A percentile compares a stretch with the other conserved stretches of the same genome.
These are phyloP conservation scores for Colletotrichum endophyticum DNA, from an alignment of 2,329 filamentous ascomycete genomes.

Conservation along the genomic window DNA sequence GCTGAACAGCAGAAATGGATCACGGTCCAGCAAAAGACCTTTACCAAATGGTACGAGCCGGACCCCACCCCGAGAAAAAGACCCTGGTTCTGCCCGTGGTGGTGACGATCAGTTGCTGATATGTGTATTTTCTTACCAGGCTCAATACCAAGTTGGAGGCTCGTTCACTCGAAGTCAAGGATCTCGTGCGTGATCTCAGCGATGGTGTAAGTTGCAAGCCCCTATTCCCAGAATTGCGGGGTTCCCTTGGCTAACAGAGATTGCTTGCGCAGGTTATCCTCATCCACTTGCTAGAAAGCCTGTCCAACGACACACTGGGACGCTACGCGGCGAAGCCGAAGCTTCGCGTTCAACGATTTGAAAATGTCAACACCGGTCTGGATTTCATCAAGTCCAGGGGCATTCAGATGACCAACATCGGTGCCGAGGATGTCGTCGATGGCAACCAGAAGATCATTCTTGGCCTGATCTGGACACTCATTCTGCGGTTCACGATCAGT, in stretches of 20 bases:
- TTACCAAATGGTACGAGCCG: slow-evolving; percentile 80
- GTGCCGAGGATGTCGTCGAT: slow-evolving; percentile 97
- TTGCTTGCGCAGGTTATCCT: slow-evolving; percentile 73
- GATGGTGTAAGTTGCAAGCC: slow-evolving; percentile 75
- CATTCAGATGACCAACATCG: slow-evolving; percentile 98
- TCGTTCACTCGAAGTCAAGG: slow-evolving; percentile 79
- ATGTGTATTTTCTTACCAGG: slow-evolving; percentile 52
- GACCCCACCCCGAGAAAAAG: slow-evolving; percentile 8
- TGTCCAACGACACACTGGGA: slow-evolving; percentile 92
- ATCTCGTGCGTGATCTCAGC: slow-evolving; percentile 87
- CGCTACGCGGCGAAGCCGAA: slow-evolving; percentile 97
- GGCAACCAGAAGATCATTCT: slow-evolving; percentile 98
- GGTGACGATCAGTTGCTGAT: slow-evolving; percentile 12
- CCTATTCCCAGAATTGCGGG: slow-evolving; percentile 3
- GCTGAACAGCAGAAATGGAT: slow-evolving; percentile 72
- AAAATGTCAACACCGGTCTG: slow-evolving; percentile 95
- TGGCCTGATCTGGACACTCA: slow-evolving; percentile 96
- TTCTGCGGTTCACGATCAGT: slow-evolving; percentile 96
- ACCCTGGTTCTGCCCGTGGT: background rate
- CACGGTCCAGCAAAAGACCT: slow-evolving; percentile 96
- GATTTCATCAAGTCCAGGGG: slow-evolving; percentile 90
- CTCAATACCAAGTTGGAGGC: slow-evolving; percentile 92
- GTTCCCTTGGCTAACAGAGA: slow-evolving; percentile 22
- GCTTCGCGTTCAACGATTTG: slow-evolving; percentile 93
- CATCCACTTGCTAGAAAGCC: slow-evolving; percentile 95